phyloP scores from a whole-genome alignment of 1,284 basidiomycete genomes.

The Cryptococcus sp. region DNA sequence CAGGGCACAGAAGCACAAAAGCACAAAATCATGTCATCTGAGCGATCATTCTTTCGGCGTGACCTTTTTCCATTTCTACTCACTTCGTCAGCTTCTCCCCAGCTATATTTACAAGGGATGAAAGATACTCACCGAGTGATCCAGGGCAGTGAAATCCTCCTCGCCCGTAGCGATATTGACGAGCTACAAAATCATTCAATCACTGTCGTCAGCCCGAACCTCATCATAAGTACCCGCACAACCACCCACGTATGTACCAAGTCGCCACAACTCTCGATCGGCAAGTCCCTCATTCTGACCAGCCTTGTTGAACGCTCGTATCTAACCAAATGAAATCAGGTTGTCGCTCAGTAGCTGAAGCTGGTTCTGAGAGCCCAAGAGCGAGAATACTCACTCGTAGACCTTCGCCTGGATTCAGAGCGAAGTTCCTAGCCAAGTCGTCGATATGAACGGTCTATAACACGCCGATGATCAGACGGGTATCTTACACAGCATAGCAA shows the following conservation, averaged over 20 bases:
- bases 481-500: neutral
- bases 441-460: slow-evolving; percentile 76
- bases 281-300: slow-evolving; percentile 62
- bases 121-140: slow-evolving; percentile 38
- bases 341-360: neutral
- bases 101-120: neutral
- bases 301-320: slow-evolving; percentile 75
- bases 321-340: slow-evolving; percentile 44
- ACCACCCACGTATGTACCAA: slow-evolving; percentile 60
- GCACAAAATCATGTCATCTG: too few species aligned
- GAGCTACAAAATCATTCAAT: slow-evolving; percentile 23
- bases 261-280: slow-evolving; percentile 68
- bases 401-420: slow-evolving; percentile 79
- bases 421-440: slow-evolving; percentile 84
- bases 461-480: slow-evolving; percentile 1
- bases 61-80: neutral
- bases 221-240: neutral
- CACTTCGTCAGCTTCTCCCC: neutral
- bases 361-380: neutral
- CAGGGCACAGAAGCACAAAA: too few species aligned
- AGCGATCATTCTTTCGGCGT: neutral
- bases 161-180: slow-evolving; percentile 30
- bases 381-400: slow-evolving; percentile 58
- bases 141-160: slow-evolving; percentile 41
- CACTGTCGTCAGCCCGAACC: neutral